Evolutionary conservation across 495 filamentous ascomycete species (phyloP).

Genomic region (Penicillium canariense): DNA sequence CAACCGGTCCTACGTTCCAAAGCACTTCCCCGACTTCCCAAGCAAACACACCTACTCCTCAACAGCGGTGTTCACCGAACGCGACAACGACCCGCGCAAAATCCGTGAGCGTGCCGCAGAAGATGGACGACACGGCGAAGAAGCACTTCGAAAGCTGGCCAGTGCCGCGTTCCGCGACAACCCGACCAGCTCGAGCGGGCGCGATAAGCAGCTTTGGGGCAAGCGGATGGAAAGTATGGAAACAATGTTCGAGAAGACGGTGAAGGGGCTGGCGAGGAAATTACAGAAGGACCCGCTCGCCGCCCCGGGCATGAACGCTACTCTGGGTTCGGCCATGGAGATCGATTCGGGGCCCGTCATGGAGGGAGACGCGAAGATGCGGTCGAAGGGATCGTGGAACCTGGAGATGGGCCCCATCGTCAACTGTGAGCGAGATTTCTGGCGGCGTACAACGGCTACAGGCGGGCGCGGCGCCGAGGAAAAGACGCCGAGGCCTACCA

Average conservation of each 20-base stretch:
- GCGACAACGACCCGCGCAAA: slow-evolving; percentile 66
- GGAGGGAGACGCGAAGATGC: slow-evolving; percentile 29
- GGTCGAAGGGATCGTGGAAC: slow-evolving; percentile 30
- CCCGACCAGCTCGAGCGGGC: slow-evolving; percentile 33
- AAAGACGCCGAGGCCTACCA: slow-evolving; percentile 27
- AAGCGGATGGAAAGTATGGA: slow-evolving; percentile 44
- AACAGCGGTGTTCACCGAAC: slow-evolving; percentile 62
- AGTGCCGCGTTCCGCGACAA: slow-evolving; percentile 48
- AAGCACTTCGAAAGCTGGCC: slow-evolving; percentile 67
- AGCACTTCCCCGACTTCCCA: slow-evolving; percentile 67
- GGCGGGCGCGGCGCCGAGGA: slow-evolving; percentile 29
- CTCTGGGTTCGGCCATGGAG: slow-evolving; percentile 29
- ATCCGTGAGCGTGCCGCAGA: slow-evolving; percentile 72
- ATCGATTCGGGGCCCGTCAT: slow-evolving; percentile 29
- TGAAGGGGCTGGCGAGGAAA: slow-evolving; percentile 39
- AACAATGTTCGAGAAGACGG: slow-evolving; percentile 50
- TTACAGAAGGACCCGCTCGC: slow-evolving; percentile 22
- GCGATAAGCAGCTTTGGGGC: slow-evolving; percentile 47
- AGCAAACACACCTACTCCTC: slow-evolving; percentile 70
- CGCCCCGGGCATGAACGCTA: background rate
- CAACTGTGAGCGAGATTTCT: slow-evolving; percentile 47
- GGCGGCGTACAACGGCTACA: slow-evolving; percentile 34
- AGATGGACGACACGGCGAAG: slow-evolving; percentile 70
- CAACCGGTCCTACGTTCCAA: slow-evolving; percentile 56
- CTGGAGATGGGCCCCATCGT: slow-evolving; percentile 48